phyloP scores from a whole-genome alignment of 2,329 filamentous ascomycete species.

The Diaporthe ilicicola region DNA sequence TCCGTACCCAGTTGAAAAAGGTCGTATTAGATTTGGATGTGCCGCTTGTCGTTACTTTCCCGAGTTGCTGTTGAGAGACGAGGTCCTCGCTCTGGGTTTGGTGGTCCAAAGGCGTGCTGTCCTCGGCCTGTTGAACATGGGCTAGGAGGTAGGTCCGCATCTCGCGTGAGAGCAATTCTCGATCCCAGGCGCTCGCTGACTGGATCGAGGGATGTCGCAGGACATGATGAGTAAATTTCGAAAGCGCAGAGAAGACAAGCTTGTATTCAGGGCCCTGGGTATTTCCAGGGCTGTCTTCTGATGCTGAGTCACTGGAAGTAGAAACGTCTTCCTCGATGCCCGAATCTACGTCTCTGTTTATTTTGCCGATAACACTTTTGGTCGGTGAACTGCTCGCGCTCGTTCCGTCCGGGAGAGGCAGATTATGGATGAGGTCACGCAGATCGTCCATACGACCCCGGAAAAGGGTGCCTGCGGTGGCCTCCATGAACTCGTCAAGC shows the following conservation, averaged over 20 bases:
- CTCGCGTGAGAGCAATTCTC: neutral
- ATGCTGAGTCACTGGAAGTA: too few relatives aligned
- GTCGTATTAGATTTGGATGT: neutral
- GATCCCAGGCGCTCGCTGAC: neutral
- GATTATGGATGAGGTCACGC: neutral
- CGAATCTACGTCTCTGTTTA: too few relatives aligned
- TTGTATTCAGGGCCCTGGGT: too few relatives aligned
- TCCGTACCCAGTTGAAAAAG: neutral
- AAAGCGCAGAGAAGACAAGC: too few relatives aligned
- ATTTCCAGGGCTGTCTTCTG: too few relatives aligned
- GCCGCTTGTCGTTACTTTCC: neutral
- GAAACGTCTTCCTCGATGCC: too few relatives aligned
- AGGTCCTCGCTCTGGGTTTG: too few relatives aligned
- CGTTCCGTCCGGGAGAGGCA: neutral
- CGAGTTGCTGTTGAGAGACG: too few relatives aligned
- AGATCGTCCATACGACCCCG: neutral
- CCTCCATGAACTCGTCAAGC: conserved; percentile 7
- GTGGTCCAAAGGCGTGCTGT: neutral
- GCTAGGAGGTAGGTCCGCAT: neutral
- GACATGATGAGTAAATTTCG: neutral
- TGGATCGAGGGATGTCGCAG: neutral
- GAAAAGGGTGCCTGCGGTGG: neutral
- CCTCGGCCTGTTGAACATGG: neutral
- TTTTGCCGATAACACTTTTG: too few relatives aligned
- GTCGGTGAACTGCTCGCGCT: neutral